Conservation (phyloP, 805 yeast genomes). For the Ogataea kodamae region DNA sequence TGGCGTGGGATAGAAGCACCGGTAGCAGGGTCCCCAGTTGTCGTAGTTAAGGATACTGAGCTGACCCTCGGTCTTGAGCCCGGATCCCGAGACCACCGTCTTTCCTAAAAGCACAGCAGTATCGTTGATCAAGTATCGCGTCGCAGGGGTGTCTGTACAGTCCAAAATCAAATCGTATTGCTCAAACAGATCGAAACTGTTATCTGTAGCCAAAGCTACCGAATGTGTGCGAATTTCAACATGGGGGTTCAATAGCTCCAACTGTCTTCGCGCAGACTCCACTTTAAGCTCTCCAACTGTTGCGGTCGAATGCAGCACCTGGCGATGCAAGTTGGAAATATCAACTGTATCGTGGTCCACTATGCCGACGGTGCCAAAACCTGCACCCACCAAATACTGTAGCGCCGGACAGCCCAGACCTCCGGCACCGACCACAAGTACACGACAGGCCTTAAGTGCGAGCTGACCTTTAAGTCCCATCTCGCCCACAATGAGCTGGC, state of each 20-base stretch:
- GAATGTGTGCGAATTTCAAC: constrained; percentile 55
- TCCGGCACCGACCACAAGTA: constrained; percentile 91
- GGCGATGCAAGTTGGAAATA: constrained; percentile 82
- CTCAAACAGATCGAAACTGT: constrained; percentile 61
- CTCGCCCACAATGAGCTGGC: constrained; percentile 92
- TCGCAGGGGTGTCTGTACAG: constrained; percentile 90
- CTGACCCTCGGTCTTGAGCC: constrained; percentile 89
- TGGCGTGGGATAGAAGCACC: constrained; percentile 89
- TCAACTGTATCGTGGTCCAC: constrained; percentile 88
- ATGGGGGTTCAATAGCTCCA: constrained; percentile 61
- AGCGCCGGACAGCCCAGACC: constrained; percentile 94
- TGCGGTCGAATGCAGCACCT: constrained; percentile 69
- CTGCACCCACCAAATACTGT: constrained; percentile 81
- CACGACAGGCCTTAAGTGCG: constrained; percentile 50
- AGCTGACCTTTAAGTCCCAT: constrained; percentile 61
- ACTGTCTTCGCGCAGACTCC: constrained; percentile 64
- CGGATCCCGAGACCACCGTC: constrained; percentile 88
- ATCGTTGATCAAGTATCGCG: constrained; percentile 85
- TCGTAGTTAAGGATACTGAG: constrained; percentile 67
- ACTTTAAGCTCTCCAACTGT: constrained; percentile 70
- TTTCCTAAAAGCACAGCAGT: constrained; percentile 64
- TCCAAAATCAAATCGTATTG: constrained; percentile 77
- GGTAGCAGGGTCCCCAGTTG: constrained; percentile 79
- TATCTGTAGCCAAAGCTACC: constrained; percentile 45
- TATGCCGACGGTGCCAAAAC: constrained; percentile 80